Percentiles rank a stretch among this genome's conserved stretches.
These are phyloP conservation scores for Trichoderma sp. DNA, from an alignment of 2,329 filamentous ascomycete species.

Conservation along the genomic window DNA sequence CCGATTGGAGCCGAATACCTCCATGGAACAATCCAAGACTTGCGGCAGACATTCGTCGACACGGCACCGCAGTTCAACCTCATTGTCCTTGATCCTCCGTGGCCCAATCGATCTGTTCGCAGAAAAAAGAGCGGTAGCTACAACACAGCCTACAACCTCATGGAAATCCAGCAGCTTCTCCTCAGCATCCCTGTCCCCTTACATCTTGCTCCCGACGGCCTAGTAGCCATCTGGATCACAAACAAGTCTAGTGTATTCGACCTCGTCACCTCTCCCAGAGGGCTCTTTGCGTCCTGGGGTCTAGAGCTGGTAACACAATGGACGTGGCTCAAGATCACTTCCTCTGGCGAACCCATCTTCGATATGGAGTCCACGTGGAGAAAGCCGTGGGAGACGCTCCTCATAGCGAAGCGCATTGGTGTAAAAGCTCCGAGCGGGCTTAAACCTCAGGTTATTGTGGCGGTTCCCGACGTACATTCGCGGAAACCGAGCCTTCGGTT, in stretches of 20 bases:
- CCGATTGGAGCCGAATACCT: slow-evolving; percentile 47
- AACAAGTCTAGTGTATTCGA: slow-evolving; percentile 63
- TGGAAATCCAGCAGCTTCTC: slow-evolving; percentile 51
- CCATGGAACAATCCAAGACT: slow-evolving; percentile 46
- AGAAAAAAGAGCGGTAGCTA: slow-evolving; percentile 51
- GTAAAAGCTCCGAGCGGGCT: slow-evolving; percentile 24
- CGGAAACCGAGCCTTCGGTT: slow-evolving; percentile 69
- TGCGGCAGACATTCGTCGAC: slow-evolving; percentile 40
- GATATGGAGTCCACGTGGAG: slow-evolving; percentile 60
- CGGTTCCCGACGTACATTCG: slow-evolving; percentile 74
- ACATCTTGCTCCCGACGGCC: slow-evolving; percentile 50
- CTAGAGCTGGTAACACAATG: slow-evolving; percentile 66
- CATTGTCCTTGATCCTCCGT: slow-evolving; percentile 73
- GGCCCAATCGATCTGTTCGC: slow-evolving; percentile 74
- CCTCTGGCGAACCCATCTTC: slow-evolving; percentile 61
- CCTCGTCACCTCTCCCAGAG: slow-evolving; percentile 49
- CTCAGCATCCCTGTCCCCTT: slow-evolving; percentile 53
- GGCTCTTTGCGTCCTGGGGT: slow-evolving; percentile 65
- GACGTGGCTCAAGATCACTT: slow-evolving; percentile 75
- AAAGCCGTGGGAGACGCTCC: slow-evolving; percentile 72
- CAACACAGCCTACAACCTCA: slow-evolving; percentile 43
- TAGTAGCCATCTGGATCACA: slow-evolving; percentile 75
- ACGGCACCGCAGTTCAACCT: slow-evolving; percentile 59
- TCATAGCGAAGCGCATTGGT: slow-evolving; percentile 54
- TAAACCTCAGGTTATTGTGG: slow-evolving; percentile 57